These are phyloP conservation scores for Auricularia sp. DNA, from an alignment of 768 basidiomycete genomes.

Conservation along the genomic window DNA sequence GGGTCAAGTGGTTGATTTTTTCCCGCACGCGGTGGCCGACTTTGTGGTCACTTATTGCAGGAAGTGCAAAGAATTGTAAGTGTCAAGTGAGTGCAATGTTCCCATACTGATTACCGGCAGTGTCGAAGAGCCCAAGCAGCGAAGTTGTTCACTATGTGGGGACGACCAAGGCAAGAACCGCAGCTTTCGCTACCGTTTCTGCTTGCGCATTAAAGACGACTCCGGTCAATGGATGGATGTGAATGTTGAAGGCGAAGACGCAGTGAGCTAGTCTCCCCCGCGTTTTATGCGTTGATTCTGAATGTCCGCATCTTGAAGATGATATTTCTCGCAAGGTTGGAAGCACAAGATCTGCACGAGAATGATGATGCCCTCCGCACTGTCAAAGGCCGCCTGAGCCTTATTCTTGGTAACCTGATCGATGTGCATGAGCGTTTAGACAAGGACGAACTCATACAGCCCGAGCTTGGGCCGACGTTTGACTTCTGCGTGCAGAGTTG, in stretches of 20 bases:
- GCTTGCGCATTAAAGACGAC: conserved; percentile 42
- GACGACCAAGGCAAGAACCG: conserved; percentile 43
- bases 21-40: conserved; percentile 39
- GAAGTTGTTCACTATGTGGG: conserved; percentile 41
- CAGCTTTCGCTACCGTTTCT: conserved; percentile 38
- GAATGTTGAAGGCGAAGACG: conserved; percentile 37
- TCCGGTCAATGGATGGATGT: conserved; percentile 32
- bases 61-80: conserved; percentile 43
- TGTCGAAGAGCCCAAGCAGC: conserved; percentile 32
- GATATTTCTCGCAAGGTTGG: conserved; percentile 17
- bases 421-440: conserved; percentile 25
- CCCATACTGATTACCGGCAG: background rate
- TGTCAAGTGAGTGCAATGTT: background rate
- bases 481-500: conserved; percentile 1
- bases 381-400: conserved; percentile 33
- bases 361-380: conserved; percentile 27
- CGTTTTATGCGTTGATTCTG: conserved; percentile 11
- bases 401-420: conserved; percentile 38
- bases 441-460: background rate
- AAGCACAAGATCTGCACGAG: conserved; percentile 32
- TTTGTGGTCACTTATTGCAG: conserved; percentile 41
- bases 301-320: background rate
- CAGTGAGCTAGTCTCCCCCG: conserved; percentile 14
- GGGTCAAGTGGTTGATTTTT: conserved; percentile 34
- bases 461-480: background rate